A percentile compares a stretch with the other conserved stretches of the same genome.
These are phyloP conservation scores for Saksenaea vasiformis DNA, from an alignment of 371 early-diverging fungal genomes.

Conservation along the genomic window DNA sequence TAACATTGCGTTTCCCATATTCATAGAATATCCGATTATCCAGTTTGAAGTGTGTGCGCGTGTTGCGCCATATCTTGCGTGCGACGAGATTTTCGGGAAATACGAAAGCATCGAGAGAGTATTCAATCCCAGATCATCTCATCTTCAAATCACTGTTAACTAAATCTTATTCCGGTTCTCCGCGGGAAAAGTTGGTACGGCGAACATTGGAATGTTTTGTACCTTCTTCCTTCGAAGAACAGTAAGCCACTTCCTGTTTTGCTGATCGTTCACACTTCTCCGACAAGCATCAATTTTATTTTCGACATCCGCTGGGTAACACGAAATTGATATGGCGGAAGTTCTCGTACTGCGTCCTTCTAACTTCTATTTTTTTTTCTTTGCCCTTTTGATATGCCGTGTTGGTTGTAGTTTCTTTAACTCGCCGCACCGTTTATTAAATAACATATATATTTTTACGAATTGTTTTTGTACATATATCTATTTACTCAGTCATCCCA, in stretches of 20 bases:
- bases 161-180: no score
- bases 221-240: no score
- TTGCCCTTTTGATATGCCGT: background rate
- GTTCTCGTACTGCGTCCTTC: background rate
- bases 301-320: background rate
- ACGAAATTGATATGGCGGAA: background rate
- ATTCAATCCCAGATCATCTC: no score
- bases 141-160: no score
- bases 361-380: background rate
- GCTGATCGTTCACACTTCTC: background rate
- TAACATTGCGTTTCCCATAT: no score
- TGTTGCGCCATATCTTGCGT: no score
- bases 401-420: slow-evolving; percentile 1
- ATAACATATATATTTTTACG: background rate
- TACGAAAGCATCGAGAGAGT: no score
- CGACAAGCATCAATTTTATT: background rate
- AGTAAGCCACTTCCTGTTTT: background rate
- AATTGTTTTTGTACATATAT: slow-evolving; percentile 1
- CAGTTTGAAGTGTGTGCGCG: no score
- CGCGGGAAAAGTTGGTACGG: no score
- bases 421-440: background rate
- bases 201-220: no score
- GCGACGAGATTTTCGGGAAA: no score
- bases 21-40: no score
- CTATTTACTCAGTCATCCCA: background rate